Base-by-base conservation (phyloP, 2,329 filamentous ascomycete species). In the Stemphylium beticola region DNA sequence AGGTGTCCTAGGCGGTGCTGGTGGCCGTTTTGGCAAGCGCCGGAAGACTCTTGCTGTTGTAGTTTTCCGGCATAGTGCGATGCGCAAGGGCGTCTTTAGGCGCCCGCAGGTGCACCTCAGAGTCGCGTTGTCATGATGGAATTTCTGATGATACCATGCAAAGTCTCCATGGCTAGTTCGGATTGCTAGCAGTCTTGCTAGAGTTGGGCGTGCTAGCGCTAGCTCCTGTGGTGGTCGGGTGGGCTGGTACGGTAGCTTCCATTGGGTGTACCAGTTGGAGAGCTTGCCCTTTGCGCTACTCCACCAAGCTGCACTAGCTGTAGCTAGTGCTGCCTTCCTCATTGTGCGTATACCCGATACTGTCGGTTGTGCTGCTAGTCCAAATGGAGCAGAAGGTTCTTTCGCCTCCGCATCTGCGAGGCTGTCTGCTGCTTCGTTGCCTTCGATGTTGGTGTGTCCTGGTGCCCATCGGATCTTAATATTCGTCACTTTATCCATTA, bases 121-220 rank as follows among this genome's bases (percentile, higher is more conserved):
- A 26, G 20, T 33, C 18, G 44, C 44, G 18, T 33, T 39, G 34
- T 47, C n/a, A 22, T 47, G 44, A 12, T 22, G 20, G 34, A 39
- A 47, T 15, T 47, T 47, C 11, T 8, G 32, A n/a, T 47, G 36
- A 20, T 47, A 47, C 46, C 37, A 49, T 41, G 46, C 46, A 49
- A 49, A 49, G 38, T 49, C 46, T 26, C 44, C 44, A 39, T 47
- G 34, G 14, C 44, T 18, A 18, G 44, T 26, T 20, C 44, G 44
- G 37, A 49, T n/a, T n/a, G n/a, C n/a, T n/a, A n/a, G n/a, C n/a
- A n/a, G n/a, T n/a, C n/a, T n/a, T n/a, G n/a, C n/a, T n/a, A n/a
- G n/a, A 14, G 24, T 24, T 2, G 34, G 24, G 24, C n/a, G n/a
- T 15, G 22, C 22, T 41, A 20, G 24, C 7, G 20, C 24, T 18